Evolutionary conservation across 2,329 filamentous ascomycete genomes (phyloP).

Genomic region (Zymoseptoria pseudotritici): DNA sequence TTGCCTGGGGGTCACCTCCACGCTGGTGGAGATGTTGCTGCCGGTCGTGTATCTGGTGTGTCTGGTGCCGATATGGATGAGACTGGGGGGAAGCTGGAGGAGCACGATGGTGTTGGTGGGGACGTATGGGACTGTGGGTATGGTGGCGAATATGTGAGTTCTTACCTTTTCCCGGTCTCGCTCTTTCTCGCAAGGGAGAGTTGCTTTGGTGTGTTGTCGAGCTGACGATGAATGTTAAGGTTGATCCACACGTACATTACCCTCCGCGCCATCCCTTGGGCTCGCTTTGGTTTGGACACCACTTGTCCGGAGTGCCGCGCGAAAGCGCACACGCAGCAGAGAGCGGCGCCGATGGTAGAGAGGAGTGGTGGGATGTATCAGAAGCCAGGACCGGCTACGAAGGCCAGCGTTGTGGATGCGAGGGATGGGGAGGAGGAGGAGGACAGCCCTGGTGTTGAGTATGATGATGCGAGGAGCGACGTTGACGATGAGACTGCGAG

Average conservation of each 20-base stretch:
- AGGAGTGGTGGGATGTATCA: slow-evolving; percentile 1
- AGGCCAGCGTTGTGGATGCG: neutral
- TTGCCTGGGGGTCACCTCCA: neutral
- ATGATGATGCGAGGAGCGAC: slow-evolving; percentile 7
- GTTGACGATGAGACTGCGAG: slow-evolving; percentile 15
- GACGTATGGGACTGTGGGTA: slow-evolving; percentile 12
- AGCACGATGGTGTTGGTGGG: slow-evolving; percentile 7
- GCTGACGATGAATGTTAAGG: slow-evolving; percentile 4
- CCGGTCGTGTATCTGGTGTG: slow-evolving; percentile 7
- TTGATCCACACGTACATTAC: slow-evolving; percentile 13
- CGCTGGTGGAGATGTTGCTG: slow-evolving; percentile 9
- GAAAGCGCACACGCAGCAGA: neutral
- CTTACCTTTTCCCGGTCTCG: neutral
- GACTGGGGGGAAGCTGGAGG: neutral
- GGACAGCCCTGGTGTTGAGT: neutral
- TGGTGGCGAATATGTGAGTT: slow-evolving; percentile 17
- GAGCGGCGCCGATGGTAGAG: slow-evolving; percentile 2
- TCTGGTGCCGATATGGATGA: slow-evolving; percentile 13
- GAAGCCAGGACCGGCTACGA: neutral
- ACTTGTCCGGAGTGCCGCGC: slow-evolving; percentile 16
- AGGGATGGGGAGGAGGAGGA: neutral
- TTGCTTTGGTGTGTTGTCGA: neutral
- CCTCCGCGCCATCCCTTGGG: slow-evolving; percentile 7
- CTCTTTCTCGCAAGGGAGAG: too few species aligned
- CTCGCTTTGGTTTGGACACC: neutral